phyloP scores from a whole-genome alignment of 2,329 filamentous ascomycete species.

The Aureobasidium sp. region DNA sequence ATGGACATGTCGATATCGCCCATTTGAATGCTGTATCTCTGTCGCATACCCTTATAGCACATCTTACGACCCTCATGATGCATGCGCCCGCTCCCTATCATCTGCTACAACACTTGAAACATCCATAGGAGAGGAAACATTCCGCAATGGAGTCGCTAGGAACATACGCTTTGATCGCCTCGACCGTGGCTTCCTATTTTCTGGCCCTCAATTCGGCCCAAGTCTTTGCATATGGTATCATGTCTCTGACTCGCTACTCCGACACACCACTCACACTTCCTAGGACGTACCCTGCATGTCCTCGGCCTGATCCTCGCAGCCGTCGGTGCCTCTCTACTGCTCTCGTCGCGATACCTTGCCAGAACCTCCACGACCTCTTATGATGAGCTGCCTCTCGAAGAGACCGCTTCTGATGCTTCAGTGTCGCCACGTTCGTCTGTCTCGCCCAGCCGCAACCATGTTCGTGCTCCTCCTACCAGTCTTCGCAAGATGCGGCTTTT shows the following conservation, averaged over 20 bases:
- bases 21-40: neutral
- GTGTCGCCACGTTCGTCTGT: neutral
- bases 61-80: neutral
- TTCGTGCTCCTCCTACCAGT: conserved; percentile 21
- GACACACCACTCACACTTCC: neutral
- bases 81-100: neutral
- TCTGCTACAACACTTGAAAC: neutral
- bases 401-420: conserved; percentile 4
- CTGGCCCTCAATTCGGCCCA: conserved; percentile 20
- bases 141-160: conserved; percentile 2
- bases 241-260: no score
- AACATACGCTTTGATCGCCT: conserved; percentile 20
- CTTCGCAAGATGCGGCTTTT: conserved; percentile 23
- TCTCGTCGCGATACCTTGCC: conserved; percentile 30
- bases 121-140: neutral
- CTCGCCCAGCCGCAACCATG: conserved; percentile 15
- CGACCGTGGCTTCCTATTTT: conserved; percentile 24
- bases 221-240: conserved; percentile 5
- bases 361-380: conserved; percentile 16
- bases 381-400: conserved; percentile 26
- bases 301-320: conserved; percentile 36
- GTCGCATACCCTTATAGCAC: neutral
- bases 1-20: neutral
- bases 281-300: conserved; percentile 34
- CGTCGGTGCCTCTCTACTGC: conserved; percentile 33